Conservation (phyloP, 352 stramenopile genomes). For the Globisporangium canariense region DNA sequence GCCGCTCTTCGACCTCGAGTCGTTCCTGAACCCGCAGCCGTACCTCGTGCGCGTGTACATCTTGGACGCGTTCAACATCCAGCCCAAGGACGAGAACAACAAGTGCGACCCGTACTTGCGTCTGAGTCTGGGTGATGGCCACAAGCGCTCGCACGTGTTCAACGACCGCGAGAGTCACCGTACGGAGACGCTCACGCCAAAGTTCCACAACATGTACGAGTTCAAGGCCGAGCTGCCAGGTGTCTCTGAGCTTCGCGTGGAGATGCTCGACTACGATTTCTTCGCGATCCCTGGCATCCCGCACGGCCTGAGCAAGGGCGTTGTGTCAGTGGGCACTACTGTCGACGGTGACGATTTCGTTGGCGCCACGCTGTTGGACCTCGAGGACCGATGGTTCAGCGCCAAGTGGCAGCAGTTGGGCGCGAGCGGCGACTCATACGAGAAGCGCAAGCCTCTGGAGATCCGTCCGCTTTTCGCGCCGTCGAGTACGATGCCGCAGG, state of each 20-base stretch:
- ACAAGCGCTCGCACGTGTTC: slow-evolving; percentile 62
- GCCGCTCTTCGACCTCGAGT: slow-evolving; percentile 68
- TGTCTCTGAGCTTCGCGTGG: slow-evolving; percentile 61
- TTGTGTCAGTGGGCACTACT: slow-evolving; percentile 44
- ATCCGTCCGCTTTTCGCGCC: slow-evolving; percentile 64
- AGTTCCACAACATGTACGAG: slow-evolving; percentile 91
- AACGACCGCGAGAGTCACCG: slow-evolving; percentile 82
- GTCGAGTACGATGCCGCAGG: slow-evolving; percentile 68
- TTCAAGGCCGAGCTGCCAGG: slow-evolving; percentile 88
- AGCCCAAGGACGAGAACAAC: slow-evolving; percentile 81
- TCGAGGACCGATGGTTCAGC: slow-evolving; percentile 93
- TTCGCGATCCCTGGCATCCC: slow-evolving; percentile 59
- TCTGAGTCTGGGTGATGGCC: slow-evolving; percentile 73
- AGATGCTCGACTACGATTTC: slow-evolving; percentile 73
- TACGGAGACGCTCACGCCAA: slow-evolving; percentile 65
- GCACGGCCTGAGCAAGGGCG: slow-evolving; percentile 44
- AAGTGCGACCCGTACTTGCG: slow-evolving; percentile 85
- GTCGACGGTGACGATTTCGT: slow-evolving; percentile 86
- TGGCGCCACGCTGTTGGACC: slow-evolving; percentile 89
- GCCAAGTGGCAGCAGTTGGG: slow-evolving; percentile 79
- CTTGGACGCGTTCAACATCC: slow-evolving; percentile 74
- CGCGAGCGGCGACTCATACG: slow-evolving; percentile 23
- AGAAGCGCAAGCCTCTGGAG: slow-evolving; percentile 61
- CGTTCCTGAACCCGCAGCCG: slow-evolving; percentile 68
- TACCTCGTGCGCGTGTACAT: slow-evolving; percentile 89